A percentile compares a stretch with the other conserved stretches of the same genome.
Conservation (phyloP, 768 basidiomycete species). For the Chalciporus piperatus region DNA sequence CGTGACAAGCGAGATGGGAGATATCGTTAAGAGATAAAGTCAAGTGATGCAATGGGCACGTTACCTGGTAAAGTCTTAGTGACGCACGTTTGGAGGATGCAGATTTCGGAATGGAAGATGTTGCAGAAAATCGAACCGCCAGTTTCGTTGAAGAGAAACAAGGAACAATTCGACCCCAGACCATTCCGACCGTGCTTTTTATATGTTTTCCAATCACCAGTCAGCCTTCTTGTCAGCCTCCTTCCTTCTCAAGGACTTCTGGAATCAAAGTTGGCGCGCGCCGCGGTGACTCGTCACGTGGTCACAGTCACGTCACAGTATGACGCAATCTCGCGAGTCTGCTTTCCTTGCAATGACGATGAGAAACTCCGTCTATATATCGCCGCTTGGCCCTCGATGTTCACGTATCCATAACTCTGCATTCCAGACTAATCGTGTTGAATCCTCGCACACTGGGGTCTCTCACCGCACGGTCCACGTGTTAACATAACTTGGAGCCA, state of each 20-base stretch:
- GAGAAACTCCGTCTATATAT: too few relatives aligned
- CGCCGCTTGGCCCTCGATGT: too few relatives aligned
- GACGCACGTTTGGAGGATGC: conserved; percentile 10
- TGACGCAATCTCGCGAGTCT: too few relatives aligned
- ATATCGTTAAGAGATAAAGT: background rate
- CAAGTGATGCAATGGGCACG: conserved; percentile 7
- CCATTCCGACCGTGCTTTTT: conserved; percentile 19
- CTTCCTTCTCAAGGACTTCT: conserved; percentile 3
- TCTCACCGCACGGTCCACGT: too few relatives aligned
- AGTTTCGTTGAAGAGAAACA: conserved; percentile 8
- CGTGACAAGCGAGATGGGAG: background rate
- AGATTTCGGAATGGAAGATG: conserved; percentile 14
- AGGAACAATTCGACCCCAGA: background rate
- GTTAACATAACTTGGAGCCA: too few relatives aligned
- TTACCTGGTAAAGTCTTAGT: conserved; percentile 28
- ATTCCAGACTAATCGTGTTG: too few relatives aligned
- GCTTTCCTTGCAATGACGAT: too few relatives aligned
- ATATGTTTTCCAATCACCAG: background rate
- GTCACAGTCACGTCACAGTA: too few relatives aligned
- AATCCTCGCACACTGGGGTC: too few relatives aligned
- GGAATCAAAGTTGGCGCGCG: too few relatives aligned
- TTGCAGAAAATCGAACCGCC: conserved; percentile 5
- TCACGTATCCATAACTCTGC: background rate
- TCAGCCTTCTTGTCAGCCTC: background rate
- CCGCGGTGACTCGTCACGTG: too few relatives aligned